Evolutionary conservation across 2,329 filamentous ascomycete species (phyloP).

Genomic region (Clathrospora elynae): DNA sequence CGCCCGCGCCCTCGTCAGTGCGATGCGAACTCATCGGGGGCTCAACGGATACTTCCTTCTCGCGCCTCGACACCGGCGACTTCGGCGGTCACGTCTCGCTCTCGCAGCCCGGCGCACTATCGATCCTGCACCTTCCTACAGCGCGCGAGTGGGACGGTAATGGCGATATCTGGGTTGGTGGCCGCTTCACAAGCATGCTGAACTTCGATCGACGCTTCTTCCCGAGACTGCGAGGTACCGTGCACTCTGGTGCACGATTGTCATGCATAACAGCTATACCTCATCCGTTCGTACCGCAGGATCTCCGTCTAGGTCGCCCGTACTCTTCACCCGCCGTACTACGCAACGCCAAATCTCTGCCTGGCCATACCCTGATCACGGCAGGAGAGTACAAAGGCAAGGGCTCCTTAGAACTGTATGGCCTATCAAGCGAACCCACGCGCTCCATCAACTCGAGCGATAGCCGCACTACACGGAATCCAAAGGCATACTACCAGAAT

Average conservation of each 20-base stretch:
- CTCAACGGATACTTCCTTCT: slow-evolving; percentile 32
- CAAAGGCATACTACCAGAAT: slow-evolving; percentile 61
- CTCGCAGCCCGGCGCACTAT: slow-evolving; percentile 79
- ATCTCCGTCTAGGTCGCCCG: slow-evolving; percentile 61
- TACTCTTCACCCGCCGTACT: slow-evolving; percentile 62
- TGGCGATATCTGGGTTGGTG: slow-evolving; percentile 84
- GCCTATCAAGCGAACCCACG: slow-evolving; percentile 54
- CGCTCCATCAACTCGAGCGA: slow-evolving; percentile 39
- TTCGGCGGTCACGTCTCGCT: slow-evolving; percentile 68
- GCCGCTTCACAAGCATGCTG: slow-evolving; percentile 84
- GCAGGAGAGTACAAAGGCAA: slow-evolving; percentile 91
- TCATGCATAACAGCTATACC: slow-evolving; percentile 74
- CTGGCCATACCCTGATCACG: slow-evolving; percentile 72
- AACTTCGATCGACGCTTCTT: slow-evolving; percentile 90
- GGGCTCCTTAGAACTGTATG: slow-evolving; percentile 87
- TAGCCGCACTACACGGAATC: slow-evolving; percentile 44
- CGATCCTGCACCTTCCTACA: slow-evolving; percentile 75
- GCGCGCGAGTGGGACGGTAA: slow-evolving; percentile 63
- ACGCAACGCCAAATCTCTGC: slow-evolving; percentile 57
- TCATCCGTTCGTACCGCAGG: slow-evolving; percentile 67
- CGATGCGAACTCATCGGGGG: slow-evolving; percentile 41
- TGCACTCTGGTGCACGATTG: slow-evolving; percentile 82
- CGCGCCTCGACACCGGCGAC: slow-evolving; percentile 58
- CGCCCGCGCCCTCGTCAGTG: slow-evolving; percentile 18
- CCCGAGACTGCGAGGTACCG: slow-evolving; percentile 73